Conservation (phyloP, 768 basidiomycete genomes). For the Hericium alpestre region DNA sequence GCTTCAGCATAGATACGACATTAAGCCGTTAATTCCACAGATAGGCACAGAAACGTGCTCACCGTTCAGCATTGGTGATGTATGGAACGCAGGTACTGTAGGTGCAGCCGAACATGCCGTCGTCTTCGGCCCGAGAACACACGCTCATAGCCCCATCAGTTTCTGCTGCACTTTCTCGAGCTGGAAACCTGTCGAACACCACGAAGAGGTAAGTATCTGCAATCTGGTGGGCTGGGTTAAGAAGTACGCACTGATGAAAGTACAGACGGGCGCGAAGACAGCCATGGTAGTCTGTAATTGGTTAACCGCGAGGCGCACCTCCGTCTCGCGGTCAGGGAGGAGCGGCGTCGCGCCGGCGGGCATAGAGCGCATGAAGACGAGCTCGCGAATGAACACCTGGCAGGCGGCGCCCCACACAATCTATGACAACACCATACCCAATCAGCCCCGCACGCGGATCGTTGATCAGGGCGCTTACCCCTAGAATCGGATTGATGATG, state of each 20-base stretch:
- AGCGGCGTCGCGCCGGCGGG: constrained; percentile 1
- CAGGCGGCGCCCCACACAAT: constrained; percentile 10
- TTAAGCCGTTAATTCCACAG: too few relatives aligned
- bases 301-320: constrained; percentile 7
- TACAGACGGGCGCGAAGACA: constrained; percentile 1
- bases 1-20: too few relatives aligned
- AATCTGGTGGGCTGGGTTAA: neutral
- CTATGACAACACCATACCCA: neutral
- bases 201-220: neutral
- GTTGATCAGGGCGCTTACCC: constrained; percentile 1
- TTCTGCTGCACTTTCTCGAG: constrained; percentile 11
- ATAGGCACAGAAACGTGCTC: too few relatives aligned
- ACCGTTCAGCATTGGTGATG: too few relatives aligned
- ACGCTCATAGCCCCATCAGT: neutral
- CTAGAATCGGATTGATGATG: constrained; percentile 1
- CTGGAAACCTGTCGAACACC: constrained; percentile 3
- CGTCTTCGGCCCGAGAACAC: too few relatives aligned
- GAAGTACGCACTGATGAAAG: constrained; percentile 9
- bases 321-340: constrained; percentile 3
- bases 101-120: too few relatives aligned
- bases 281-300: constrained; percentile 9
- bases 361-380: constrained; percentile 7
- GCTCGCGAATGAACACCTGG: constrained; percentile 12
- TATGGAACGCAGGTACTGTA: too few relatives aligned
- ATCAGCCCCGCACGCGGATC: neutral